These are phyloP conservation scores for Digitaria exilis DNA, from an alignment of 202 grass and related monocot genomes.

Conservation along the genomic window DNA sequence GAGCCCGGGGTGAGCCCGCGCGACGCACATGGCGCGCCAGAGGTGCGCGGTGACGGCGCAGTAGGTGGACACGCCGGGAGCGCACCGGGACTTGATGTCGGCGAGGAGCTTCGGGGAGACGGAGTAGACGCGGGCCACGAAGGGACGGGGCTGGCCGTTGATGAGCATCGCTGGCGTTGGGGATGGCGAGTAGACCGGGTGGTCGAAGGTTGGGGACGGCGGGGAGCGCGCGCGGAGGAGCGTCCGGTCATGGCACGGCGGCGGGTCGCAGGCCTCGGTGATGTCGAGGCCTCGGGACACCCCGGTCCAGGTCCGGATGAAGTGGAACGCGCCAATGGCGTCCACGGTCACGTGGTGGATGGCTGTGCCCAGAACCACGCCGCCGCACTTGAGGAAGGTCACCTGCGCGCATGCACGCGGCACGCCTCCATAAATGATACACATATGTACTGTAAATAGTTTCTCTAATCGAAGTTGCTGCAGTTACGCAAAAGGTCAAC, in stretches of 20 bases:
- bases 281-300: background rate
- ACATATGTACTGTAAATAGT: too few relatives aligned
- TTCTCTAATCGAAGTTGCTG: too few relatives aligned
- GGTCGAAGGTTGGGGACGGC: constrained; percentile 11
- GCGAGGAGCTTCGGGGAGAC: constrained; percentile 25
- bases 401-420: constrained; percentile 37
- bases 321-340: constrained; percentile 49
- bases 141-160: background rate
- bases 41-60: constrained; percentile 47
- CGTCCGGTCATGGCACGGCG: constrained; percentile 43
- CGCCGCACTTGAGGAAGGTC: constrained; percentile 73
- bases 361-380: constrained; percentile 58
- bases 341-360: constrained; percentile 62
- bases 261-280: background rate
- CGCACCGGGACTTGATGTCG: constrained; percentile 30
- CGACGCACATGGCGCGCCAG: constrained; percentile 49
- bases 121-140: constrained; percentile 11
- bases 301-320: constrained; percentile 50
- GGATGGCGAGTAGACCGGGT: constrained; percentile 41
- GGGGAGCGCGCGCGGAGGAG: constrained; percentile 40
- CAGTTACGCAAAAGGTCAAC: too few relatives aligned
- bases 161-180: too few relatives aligned
- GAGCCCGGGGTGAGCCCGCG: constrained; percentile 27
- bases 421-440: background rate
- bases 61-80: constrained; percentile 38